phyloP scores from a whole-genome alignment of 2,329 filamentous ascomycete species.

The Claviceps humidiphila region DNA sequence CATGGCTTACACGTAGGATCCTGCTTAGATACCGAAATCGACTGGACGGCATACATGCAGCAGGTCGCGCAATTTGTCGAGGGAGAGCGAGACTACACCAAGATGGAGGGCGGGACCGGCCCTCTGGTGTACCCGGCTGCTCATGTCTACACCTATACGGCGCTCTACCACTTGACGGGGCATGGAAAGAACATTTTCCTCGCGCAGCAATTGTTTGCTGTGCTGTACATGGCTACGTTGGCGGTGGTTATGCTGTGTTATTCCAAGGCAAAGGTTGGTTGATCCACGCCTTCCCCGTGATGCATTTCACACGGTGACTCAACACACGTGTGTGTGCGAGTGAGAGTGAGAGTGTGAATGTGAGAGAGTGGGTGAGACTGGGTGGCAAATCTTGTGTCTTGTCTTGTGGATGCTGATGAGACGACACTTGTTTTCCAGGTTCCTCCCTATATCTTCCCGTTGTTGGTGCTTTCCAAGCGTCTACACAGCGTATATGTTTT shows the following conservation, averaged over 20 bases:
- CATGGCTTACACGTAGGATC: neutral
- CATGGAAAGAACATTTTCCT: slow-evolving; percentile 60
- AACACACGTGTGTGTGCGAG: neutral
- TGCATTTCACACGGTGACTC: neutral
- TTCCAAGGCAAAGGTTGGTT: slow-evolving; percentile 49
- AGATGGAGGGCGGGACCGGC: slow-evolving; percentile 77
- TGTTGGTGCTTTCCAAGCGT: slow-evolving; percentile 80
- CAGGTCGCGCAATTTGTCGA: slow-evolving; percentile 67
- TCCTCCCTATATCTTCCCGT: slow-evolving; percentile 75
- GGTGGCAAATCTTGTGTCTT: neutral
- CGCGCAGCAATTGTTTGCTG: slow-evolving; percentile 75
- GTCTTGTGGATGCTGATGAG: neutral
- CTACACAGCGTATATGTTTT: slow-evolving; percentile 89
- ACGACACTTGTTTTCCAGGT: slow-evolving; percentile 31
- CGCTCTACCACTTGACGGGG: slow-evolving; percentile 65
- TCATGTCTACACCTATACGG: slow-evolving; percentile 83
- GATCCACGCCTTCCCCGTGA: neutral
- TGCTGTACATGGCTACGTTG: slow-evolving; percentile 65
- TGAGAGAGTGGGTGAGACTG: no score
- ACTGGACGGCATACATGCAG: slow-evolving; percentile 96
- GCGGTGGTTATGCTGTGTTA: slow-evolving; percentile 75
- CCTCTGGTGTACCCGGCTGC: slow-evolving; percentile 90
- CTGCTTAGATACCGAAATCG: slow-evolving; percentile 76
- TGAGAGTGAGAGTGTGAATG: no score
- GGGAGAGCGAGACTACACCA: slow-evolving; percentile 79